Evolutionary conservation across 1,284 basidiomycete species (phyloP).

Genomic region (Ceratobasidium sp.): DNA sequence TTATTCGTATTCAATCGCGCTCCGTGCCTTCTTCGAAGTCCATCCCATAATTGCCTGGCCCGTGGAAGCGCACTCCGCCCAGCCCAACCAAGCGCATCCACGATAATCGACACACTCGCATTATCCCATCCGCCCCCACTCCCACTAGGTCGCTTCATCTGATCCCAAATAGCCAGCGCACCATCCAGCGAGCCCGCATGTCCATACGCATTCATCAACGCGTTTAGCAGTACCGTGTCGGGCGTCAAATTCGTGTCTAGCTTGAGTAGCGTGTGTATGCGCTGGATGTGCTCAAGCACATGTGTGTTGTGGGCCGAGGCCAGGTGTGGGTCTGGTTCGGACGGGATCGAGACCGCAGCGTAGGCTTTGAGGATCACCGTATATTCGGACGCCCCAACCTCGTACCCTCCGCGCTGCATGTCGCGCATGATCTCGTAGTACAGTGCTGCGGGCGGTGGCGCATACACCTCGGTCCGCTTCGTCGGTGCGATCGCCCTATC

Average conservation of each 20-base stretch:
- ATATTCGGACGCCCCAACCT: constrained; percentile 74
- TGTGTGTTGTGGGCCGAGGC: constrained; percentile 35
- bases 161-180: constrained; percentile 85
- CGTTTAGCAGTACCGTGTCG: constrained; percentile 83
- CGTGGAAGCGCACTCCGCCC: constrained; percentile 23
- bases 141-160: constrained; percentile 64
- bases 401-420: constrained; percentile 78
- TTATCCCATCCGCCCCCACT: constrained; percentile 68
- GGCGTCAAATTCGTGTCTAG: constrained; percentile 82
- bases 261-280: constrained; percentile 82
- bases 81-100: constrained; percentile 78
- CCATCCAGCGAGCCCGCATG: constrained; percentile 76
- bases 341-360: constrained; percentile 49
- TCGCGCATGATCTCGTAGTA: constrained; percentile 86
- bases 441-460: constrained; percentile 69
- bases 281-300: constrained; percentile 63
- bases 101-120: constrained; percentile 80
- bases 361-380: constrained; percentile 74
- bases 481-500: constrained; percentile 65
- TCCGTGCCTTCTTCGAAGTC: constrained; percentile 6
- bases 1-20: constrained; percentile 39
- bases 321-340: constrained; percentile 32
- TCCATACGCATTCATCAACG: constrained; percentile 92
- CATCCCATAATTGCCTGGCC: constrained; percentile 22
- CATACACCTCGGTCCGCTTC: constrained; percentile 51